These are phyloP conservation scores for Apiotrichum porosum DNA, from an alignment of 1,284 basidiomycete species.

Conservation along the genomic window DNA sequence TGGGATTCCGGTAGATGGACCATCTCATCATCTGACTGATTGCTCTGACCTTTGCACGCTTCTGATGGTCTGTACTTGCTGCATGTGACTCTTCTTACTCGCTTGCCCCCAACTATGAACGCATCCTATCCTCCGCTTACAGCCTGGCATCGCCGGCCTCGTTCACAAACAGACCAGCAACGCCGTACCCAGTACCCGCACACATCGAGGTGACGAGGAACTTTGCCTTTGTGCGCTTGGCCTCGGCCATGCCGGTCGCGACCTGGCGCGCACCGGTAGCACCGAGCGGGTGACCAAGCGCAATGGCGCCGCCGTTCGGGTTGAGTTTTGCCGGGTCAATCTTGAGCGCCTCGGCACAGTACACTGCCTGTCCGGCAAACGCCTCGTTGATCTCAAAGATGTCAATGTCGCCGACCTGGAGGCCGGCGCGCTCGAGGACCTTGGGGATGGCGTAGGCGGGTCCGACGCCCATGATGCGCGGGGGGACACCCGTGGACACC, in stretches of 20 bases:
- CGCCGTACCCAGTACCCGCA: constrained; percentile 64
- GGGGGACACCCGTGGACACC: constrained; percentile 69
- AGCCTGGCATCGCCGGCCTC: constrained; percentile 7
- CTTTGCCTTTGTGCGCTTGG: constrained; percentile 66
- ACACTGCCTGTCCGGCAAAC: constrained; percentile 77
- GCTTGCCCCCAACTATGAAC: no score
- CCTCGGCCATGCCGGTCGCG: constrained; percentile 74
- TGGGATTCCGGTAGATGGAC: no score
- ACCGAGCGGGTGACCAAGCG: constrained; percentile 31
- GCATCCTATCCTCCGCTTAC: neutral
- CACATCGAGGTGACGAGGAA: constrained; percentile 89
- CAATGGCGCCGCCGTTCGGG: constrained; percentile 77
- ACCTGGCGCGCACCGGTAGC: constrained; percentile 79
- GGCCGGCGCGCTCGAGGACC: constrained; percentile 60
- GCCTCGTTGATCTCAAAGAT: constrained; percentile 85
- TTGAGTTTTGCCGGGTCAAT: constrained; percentile 75
- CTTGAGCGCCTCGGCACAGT: constrained; percentile 65
- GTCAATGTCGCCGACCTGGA: constrained; percentile 68
- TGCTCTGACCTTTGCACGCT: no score
- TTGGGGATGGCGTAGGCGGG: constrained; percentile 82
- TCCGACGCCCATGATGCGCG: constrained; percentile 81
- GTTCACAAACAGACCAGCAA: constrained; percentile 15
- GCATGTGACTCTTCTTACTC: no score
- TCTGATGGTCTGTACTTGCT: no score
- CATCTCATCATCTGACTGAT: no score